Percentiles rank a stretch among this genome's conserved stretches.
Conservation (phyloP, 768 basidiomycete species). For the Calocybe gangraenosa region DNA sequence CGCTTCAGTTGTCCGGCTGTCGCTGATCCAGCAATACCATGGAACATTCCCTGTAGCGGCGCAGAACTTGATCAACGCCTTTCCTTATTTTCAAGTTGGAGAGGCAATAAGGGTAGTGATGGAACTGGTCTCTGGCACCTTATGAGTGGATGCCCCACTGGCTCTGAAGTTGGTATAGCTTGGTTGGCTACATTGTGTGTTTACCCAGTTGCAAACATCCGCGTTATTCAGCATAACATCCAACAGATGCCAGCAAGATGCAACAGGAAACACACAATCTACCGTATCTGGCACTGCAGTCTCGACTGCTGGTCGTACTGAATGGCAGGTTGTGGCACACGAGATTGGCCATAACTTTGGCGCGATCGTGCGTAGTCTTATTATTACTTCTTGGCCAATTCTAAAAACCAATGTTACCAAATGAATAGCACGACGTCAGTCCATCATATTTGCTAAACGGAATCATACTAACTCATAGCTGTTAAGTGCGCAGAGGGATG, state of each 20-base stretch:
- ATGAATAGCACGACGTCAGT: slow-evolving; percentile 53
- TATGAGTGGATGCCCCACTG: slow-evolving; percentile 79
- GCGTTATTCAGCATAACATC: slow-evolving; percentile 5
- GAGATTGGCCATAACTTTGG: slow-evolving; percentile 89
- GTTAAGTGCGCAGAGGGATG: slow-evolving; percentile 64
- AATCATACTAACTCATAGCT: slow-evolving; percentile 2
- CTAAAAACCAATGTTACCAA: slow-evolving; percentile 12
- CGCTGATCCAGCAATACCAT: slow-evolving; percentile 48
- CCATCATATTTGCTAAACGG: slow-evolving; percentile 1
- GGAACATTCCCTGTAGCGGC: slow-evolving; percentile 72
- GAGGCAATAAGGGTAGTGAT: slow-evolving; percentile 69
- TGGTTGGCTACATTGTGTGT: slow-evolving; percentile 78
- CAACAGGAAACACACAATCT: slow-evolving; percentile 41
- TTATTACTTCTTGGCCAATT: slow-evolving; percentile 3
- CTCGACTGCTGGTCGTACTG: slow-evolving; percentile 68
- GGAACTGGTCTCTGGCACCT: slow-evolving; percentile 84
- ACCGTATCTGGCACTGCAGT: slow-evolving; percentile 80
- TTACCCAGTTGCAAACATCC: neutral
- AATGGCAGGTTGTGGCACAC: slow-evolving; percentile 82
- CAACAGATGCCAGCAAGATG: slow-evolving; percentile 50
- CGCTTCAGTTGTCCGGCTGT: slow-evolving; percentile 55
- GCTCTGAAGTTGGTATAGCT: slow-evolving; percentile 82
- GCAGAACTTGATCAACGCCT: slow-evolving; percentile 62
- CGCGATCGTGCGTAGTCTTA: slow-evolving; percentile 60
- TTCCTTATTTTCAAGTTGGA: slow-evolving; percentile 79